phyloP scores from a whole-genome alignment of 805 yeast genomes.

The Nakazawaea pomicola region DNA sequence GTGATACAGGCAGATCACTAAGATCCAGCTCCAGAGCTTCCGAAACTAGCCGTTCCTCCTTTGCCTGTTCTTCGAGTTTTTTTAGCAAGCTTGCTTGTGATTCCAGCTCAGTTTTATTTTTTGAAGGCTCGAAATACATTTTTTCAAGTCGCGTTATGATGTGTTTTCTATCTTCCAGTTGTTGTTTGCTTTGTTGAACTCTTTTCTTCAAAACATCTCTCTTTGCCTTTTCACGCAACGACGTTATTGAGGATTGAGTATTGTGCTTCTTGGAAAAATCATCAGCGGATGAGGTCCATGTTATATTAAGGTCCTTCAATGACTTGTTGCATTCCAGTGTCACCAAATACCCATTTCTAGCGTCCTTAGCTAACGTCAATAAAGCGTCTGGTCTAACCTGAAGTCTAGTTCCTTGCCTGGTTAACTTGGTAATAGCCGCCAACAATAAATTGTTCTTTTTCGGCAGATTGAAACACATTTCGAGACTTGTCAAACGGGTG shows the following conservation, averaged over 20 bases:
- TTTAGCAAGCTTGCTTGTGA: slow-evolving; percentile 21
- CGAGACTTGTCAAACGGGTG: slow-evolving; percentile 19
- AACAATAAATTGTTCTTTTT: slow-evolving; percentile 45
- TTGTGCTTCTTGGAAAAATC: slow-evolving; percentile 32
- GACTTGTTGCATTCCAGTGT: slow-evolving; percentile 25
- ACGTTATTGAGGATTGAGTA: slow-evolving; percentile 12
- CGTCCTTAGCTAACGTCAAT: slow-evolving; percentile 35
- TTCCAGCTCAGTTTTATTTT: slow-evolving; percentile 20
- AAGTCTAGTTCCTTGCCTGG: slow-evolving; percentile 34
- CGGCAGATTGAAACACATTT: slow-evolving; percentile 29
- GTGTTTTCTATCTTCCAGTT: slow-evolving; percentile 1
- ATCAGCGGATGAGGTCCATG: slow-evolving; percentile 40
- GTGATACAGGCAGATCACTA: slow-evolving; percentile 4
- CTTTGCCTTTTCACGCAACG: slow-evolving; percentile 12
- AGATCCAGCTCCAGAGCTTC: slow-evolving; percentile 20
- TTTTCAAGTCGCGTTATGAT: slow-evolving; percentile 18
- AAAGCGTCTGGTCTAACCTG: slow-evolving; percentile 32
- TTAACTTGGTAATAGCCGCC: slow-evolving; percentile 41
- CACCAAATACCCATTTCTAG: slow-evolving; percentile 32
- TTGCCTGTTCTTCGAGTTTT: slow-evolving; percentile 20
- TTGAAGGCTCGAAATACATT: slow-evolving; percentile 21
- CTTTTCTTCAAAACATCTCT: slow-evolving; percentile 10
- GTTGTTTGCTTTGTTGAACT: slow-evolving; percentile 2
- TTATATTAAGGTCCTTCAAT: slow-evolving; percentile 32
- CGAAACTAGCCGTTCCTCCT: slow-evolving; percentile 17